Base-by-base conservation (phyloP, 2,329 filamentous ascomycete species). In the Arachnomyces sp. region DNA sequence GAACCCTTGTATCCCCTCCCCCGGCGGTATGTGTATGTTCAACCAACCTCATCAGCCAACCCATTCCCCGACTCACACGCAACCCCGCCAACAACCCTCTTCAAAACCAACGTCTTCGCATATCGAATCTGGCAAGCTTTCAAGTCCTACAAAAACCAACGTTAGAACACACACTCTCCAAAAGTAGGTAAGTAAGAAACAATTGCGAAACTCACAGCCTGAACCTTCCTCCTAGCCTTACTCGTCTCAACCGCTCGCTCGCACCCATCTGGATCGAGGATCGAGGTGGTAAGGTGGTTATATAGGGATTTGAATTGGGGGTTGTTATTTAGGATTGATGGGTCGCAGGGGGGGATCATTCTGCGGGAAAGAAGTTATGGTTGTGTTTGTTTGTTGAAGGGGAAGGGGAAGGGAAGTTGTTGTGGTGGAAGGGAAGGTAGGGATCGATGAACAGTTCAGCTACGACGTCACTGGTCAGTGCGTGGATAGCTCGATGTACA, bases 311-410 rank as follows among this genome's bases (percentile, higher is more conserved):
- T 63, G 37, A 69, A 69, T 36, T 62, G 56, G 6, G 65, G 62
- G 38, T 69, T 68, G 5, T 55, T 53, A 18, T 59, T 55, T 15
- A 68, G 54, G 38, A 66, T 59, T 16, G 52, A 49, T 4, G 59
- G 58, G 31, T 67, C 59, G 33, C 62, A 63, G 34, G 63, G 62
- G 29, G 65, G 65, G 7, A 69, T 61, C 67, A 69, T 69, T 25
- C 21, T 25, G 21, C 21, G 21, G 9, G 21, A 25, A 25, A 9
- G 21, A 25, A 25, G 21, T 9, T 15, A 15, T 15, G 16, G 21
- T 5, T 25, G 21, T 25, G 21, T 25, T 9, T 34, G 32, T 15
- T 12, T 15, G 9, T 34, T 9, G 9, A 15, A 36, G 13, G 13
- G 4, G 34, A 25, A 13, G 9, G 14, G 14, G 5, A 25, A 25